phyloP scores from a whole-genome alignment of 129 eudicot species.

The Centrapalus pauciflorus region DNA sequence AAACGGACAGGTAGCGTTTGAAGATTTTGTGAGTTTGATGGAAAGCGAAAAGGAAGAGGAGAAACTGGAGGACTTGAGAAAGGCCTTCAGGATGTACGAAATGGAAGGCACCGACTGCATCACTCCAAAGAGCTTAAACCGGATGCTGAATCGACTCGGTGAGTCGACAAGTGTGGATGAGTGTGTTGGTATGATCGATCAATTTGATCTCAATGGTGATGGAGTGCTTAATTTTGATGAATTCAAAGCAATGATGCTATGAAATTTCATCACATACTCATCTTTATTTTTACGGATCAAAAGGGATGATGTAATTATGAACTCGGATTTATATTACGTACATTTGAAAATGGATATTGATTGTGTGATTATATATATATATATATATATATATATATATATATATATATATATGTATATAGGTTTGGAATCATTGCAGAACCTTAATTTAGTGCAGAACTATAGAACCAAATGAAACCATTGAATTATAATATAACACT shows the following conservation, averaged over 20 bases:
- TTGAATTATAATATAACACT: too few species aligned
- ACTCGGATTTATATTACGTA: too few species aligned
- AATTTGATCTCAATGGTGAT: conserved; percentile 26
- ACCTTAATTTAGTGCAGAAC: too few species aligned
- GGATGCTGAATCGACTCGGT: conserved; percentile 28
- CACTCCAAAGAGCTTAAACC: conserved; percentile 30
- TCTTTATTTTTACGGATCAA: too few species aligned
- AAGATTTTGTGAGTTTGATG: conserved; percentile 9
- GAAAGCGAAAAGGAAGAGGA: conserved; percentile 15
- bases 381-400: too few species aligned
- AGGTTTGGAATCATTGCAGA: too few species aligned
- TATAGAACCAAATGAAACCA: too few species aligned
- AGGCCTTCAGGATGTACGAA: conserved; percentile 27
- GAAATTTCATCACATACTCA: too few species aligned
- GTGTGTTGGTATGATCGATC: conserved; percentile 17
- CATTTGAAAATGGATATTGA: too few species aligned
- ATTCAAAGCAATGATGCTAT: conserved; percentile 15
- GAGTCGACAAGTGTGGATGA: conserved; percentile 11
- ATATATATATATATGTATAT: too few species aligned
- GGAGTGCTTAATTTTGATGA: conserved; percentile 24
- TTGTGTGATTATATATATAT: too few species aligned
- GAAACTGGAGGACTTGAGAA: conserved; percentile 4
- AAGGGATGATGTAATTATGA: too few species aligned
- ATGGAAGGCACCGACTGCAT: conserved; percentile 23
- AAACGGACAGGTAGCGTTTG: conserved; percentile 13